Conservation (phyloP, 768 basidiomycete species). For the Podaxis sp. region DNA sequence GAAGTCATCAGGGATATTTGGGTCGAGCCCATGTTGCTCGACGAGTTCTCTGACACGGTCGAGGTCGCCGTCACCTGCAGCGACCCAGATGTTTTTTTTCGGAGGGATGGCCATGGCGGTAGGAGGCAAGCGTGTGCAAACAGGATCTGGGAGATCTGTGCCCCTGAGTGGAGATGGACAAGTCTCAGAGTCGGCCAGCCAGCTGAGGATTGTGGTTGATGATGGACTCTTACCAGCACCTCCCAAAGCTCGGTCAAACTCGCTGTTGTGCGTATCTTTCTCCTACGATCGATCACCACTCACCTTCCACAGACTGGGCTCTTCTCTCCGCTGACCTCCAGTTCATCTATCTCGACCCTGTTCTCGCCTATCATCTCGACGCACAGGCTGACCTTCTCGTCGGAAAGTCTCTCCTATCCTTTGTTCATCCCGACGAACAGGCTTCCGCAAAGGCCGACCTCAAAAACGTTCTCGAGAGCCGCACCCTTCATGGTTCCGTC, state of each 20-base stretch:
- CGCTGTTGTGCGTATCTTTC: slow-evolving; percentile 59
- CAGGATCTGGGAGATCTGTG: slow-evolving; percentile 17
- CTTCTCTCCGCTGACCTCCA: slow-evolving; percentile 71
- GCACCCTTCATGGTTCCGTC: slow-evolving; percentile 80
- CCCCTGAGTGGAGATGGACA: slow-evolving; percentile 11
- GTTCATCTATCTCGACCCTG: slow-evolving; percentile 84
- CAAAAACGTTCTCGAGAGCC: slow-evolving; percentile 66
- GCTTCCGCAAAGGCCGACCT: slow-evolving; percentile 73
- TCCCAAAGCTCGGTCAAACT: slow-evolving; percentile 67
- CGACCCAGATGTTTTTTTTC: slow-evolving; percentile 87
- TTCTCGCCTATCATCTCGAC: slow-evolving; percentile 68
- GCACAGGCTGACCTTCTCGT: slow-evolving; percentile 68
- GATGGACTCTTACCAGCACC: slow-evolving; percentile 15
- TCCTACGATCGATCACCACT: slow-evolving; percentile 17
- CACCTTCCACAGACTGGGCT: slow-evolving; percentile 64
- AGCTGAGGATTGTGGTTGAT: slow-evolving; percentile 11
- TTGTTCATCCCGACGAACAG: slow-evolving; percentile 85
- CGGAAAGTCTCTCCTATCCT: slow-evolving; percentile 68
- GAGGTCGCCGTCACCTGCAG: slow-evolving; percentile 88
- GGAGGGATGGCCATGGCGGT: slow-evolving; percentile 19
- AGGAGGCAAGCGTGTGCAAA: slow-evolving; percentile 22
- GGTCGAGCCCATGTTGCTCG: slow-evolving; percentile 47
- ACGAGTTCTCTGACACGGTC: slow-evolving; percentile 65
- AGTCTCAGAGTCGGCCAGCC: slow-evolving; percentile 12
- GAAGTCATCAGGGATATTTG: slow-evolving; percentile 67